A percentile compares a stretch with the other conserved stretches of the same genome.
Conservation (phyloP, 2,329 filamentous ascomycete species). For the Dactylellina sp. region DNA sequence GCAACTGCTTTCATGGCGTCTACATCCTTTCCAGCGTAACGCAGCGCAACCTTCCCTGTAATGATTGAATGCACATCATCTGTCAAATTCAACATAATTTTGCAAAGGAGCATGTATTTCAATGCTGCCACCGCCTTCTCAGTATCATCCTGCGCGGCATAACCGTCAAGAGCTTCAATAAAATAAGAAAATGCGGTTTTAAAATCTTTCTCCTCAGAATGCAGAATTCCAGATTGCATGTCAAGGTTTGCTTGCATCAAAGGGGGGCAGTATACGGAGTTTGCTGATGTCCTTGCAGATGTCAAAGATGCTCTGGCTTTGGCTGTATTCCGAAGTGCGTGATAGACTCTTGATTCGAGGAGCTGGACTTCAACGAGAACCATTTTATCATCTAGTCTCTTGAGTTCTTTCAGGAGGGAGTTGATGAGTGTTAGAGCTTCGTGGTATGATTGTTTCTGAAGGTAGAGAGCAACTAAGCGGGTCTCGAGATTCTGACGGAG, state of each 20-base stretch:
- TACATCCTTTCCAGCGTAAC: conserved; percentile 93
- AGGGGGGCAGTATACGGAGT: conserved; percentile 96
- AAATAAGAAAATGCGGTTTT: conserved; percentile 99
- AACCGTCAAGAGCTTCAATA: conserved; percentile 97
- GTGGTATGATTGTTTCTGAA: conserved; percentile 97
- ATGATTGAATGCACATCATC: conserved; percentile 97
- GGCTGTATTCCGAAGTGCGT: conserved; percentile 93
- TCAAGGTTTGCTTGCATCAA: conserved; percentile 94
- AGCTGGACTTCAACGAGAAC: conserved; percentile 98
- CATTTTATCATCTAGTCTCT: conserved; percentile 97
- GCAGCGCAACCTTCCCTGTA: conserved; percentile 94
- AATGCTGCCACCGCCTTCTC: conserved; percentile 93
- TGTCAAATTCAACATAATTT: conserved; percentile 97
- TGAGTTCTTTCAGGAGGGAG: conserved; percentile 92
- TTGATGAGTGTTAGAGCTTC: conserved; percentile 97
- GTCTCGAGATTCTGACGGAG: conserved; percentile 98
- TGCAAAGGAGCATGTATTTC: conserved; percentile 99
- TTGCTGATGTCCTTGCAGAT: conserved; percentile 91
- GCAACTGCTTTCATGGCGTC: conserved; percentile 99
- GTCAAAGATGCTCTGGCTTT: conserved; percentile 96
- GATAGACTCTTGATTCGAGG: conserved; percentile 95
- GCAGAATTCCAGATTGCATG: conserved; percentile 99
- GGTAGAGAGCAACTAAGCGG: conserved; percentile 90
- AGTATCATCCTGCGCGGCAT: conserved; percentile 89
- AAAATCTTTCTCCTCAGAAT: conserved; percentile 98